Percentiles rank a stretch among this genome's conserved stretches.
phyloP scores from a whole-genome alignment of 1,284 basidiomycete genomes.

The Microbotryomycetes sp. region DNA sequence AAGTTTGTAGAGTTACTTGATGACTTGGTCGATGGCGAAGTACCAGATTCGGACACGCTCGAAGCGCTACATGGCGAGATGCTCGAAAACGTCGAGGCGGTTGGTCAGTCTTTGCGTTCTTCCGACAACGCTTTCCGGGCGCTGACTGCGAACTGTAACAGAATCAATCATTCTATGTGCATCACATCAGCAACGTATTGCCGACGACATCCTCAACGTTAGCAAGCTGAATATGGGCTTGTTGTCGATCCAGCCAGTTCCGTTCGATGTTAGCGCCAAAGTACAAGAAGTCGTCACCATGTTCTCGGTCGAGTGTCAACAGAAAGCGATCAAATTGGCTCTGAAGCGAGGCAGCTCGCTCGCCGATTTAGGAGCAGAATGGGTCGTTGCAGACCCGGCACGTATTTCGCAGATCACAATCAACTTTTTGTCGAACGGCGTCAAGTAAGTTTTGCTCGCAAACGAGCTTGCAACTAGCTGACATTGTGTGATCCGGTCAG shows the following conservation, averaged over 20 bases:
- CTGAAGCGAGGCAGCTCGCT: slow-evolving; percentile 19
- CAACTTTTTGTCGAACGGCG: slow-evolving; percentile 33
- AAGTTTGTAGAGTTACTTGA: neutral
- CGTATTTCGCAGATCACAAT: slow-evolving; percentile 31
- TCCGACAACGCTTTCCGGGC: neutral
- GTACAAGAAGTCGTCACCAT: slow-evolving; percentile 2
- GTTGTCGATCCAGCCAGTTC: neutral
- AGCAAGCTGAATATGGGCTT: slow-evolving; percentile 5
- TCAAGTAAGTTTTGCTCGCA: slow-evolving; percentile 3
- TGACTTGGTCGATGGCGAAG: neutral
- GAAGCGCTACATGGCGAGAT: neutral
- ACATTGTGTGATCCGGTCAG: neutral
- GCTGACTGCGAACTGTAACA: neutral
- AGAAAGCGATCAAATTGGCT: slow-evolving; percentile 3
- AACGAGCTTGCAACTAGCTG: neutral
- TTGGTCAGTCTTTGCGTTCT: neutral
- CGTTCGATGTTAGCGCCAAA: neutral
- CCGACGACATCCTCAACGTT: slow-evolving; percentile 7
- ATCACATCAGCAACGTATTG: slow-evolving; percentile 5
- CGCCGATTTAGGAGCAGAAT: slow-evolving; percentile 1
- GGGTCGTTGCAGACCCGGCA: slow-evolving; percentile 27
- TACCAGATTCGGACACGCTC: neutral
- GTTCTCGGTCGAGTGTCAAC: slow-evolving; percentile 4
- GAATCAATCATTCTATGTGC: slow-evolving; percentile 9
- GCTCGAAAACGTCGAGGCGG: slow-evolving; percentile 5